Base-by-base conservation (phyloP, 139 green algal genomes). In the Chlorella sp. region DNA sequence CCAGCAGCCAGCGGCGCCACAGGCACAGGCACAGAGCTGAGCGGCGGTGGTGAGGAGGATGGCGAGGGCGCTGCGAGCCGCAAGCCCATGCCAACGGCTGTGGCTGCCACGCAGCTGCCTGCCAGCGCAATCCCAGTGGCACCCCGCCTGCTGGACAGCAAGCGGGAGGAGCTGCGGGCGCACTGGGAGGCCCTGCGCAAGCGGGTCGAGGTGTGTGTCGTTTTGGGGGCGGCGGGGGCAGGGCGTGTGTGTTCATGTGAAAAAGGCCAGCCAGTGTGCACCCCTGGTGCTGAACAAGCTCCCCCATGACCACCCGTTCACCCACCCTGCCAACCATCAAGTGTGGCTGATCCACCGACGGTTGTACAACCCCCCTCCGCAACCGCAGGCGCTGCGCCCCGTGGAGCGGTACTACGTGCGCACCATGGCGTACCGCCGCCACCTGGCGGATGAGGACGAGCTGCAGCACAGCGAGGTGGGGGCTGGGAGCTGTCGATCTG, bases 341-440 rank as follows among this genome's bases (percentile, higher is more conserved):
- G 44, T 11, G 44, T 11, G 7, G 44, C 44, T 11, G 11, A 55
- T 55, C 44, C 44, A 55, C 44, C 11, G 7, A 11, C 44, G n/a
- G 7, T 55, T 11, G 44, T 11, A 55, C 11, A 11, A 7, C 44
- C 7, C 44, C 51, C 3, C 51, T 15, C 51, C 11, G 21, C 51
- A 20, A 20, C 15, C 39, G 51, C 74, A 74, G 70, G 39, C 67
- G 3, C 64, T 93, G 70, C 74, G 84, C 9, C 89, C 86, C 17
- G 83, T 93, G 63, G 85, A 90, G 83, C 83, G 91, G 68, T 94
- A 88, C 81, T 69, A n/a, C 1, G 85, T 93, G 32, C 86, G 82
- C 39, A 80, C 64, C 36, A 51, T 93, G 20, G 86, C 78, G 55
- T 94, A 93, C 73, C 74, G 87, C 21, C 83, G 89, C 82, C 72